Evolutionary conservation across 139 green algal species (phyloP).

Genomic region (Zygnema circumcarinatum): DNA sequence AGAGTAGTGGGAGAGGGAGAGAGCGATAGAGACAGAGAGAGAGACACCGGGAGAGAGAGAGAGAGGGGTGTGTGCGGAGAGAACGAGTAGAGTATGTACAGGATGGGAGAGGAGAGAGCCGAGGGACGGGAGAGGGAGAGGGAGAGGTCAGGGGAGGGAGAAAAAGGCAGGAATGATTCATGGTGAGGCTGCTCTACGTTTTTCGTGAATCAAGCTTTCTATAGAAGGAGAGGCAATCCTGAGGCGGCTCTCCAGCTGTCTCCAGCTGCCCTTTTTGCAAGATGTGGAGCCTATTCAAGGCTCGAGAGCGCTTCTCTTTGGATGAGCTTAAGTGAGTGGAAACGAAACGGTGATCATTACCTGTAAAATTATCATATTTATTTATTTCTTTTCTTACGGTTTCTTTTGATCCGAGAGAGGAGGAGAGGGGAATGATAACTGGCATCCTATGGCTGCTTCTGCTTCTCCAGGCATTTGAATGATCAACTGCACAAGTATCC

Average conservation of each 20-base stretch:
- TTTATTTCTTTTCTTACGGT: constrained; percentile 2
- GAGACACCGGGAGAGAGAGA: too few relatives aligned
- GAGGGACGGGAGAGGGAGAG: constrained; percentile 1
- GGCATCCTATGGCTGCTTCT: not conserved
- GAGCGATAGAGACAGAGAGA: too few relatives aligned
- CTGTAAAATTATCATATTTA: not conserved
- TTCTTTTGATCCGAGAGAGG: too few relatives aligned
- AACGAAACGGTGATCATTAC: not conserved
- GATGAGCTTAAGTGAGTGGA: constrained; percentile 40
- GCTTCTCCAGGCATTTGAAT: constrained; percentile 46
- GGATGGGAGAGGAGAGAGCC: too few relatives aligned
- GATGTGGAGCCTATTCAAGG: constrained; percentile 6
- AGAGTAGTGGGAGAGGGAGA: too few relatives aligned
- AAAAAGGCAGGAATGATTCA: not conserved
- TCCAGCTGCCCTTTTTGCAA: constrained; percentile 1
- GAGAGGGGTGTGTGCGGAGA: too few relatives aligned
- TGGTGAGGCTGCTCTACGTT: not conserved
- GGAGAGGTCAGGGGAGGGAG: not conserved
- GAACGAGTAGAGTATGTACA: too few relatives aligned
- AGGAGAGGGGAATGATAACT: too few relatives aligned
- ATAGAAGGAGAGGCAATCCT: not conserved
- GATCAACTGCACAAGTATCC: constrained; percentile 53
- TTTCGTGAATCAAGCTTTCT: not conserved
- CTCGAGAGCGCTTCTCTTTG: constrained; percentile 52
- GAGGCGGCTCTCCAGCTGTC: not conserved